Evolutionary conservation across 305 asterid species (phyloP), one percentile per base, ranked within the genome.

Genomic region (Ilex paraguariensis): DNA sequence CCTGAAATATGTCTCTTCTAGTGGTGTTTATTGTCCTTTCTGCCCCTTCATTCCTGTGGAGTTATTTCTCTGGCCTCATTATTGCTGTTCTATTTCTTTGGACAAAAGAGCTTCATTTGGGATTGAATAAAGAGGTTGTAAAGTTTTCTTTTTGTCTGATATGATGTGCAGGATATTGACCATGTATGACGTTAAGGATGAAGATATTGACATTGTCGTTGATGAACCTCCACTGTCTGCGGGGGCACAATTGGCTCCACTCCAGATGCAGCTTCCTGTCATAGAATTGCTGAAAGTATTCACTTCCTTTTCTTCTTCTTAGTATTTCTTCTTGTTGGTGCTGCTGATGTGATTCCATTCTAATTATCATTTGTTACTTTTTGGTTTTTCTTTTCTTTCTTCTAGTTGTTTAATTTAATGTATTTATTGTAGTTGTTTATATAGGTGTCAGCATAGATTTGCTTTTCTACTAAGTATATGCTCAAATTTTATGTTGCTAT

Each of bases 201-300:
- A 90, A 60, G 99, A 86, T 69, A 58, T 71, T 63, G 95, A 84
- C 66, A 78, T 75, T 71, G 79, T 76, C 57, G 71, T 57, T 49
- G 90, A 86, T 66, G 82, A 82, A 49, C 79, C 96, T 67, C 91
- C 80, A 62, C 74, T 75, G 54, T 81, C 87, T n/a, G 58, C 74
- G 57, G 58, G 68, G 74, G 86, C 80, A 11, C 90, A 83, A 70
- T 77, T 89, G 68, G 74, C 87, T 73, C 83, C 77, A 1, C 71
- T 80, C 69, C 80, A 75, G 68, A 79, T 73, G 85, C 96, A 87
- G 82, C 86, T 93, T 62, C 99, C 99, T 50, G 78, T 86, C 60
- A 74, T 90, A 56, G 97, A 87, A 75, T 56, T 93, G 69, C 75
- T 93, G 87, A 93, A 87, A 88, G 99, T 90, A 79, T 70, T 72